phyloP scores from a whole-genome alignment of 2,329 filamentous ascomycete species.

The Aspergillus pseudoterreus region DNA sequence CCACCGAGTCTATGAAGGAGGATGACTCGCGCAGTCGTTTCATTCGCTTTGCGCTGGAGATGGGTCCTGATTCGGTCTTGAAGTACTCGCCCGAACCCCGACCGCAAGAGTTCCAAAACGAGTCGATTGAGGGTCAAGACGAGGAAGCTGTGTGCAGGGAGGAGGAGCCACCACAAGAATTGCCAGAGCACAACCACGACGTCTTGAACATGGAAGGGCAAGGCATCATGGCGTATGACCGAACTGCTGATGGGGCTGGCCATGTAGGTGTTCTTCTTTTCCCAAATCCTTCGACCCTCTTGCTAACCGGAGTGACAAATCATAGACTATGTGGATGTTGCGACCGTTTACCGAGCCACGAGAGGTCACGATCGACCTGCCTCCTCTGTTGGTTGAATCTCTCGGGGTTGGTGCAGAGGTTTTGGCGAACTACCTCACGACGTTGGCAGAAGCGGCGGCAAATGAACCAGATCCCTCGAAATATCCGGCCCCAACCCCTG shows the following conservation, averaged over 20 bases:
- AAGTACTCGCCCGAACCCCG: constrained; percentile 40
- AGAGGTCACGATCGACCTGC: constrained; percentile 94
- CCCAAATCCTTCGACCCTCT: not conserved
- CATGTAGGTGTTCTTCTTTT: constrained; percentile 61
- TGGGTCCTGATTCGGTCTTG: constrained; percentile 67
- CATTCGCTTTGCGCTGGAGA: constrained; percentile 71
- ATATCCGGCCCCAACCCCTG: constrained; percentile 75
- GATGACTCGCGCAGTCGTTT: constrained; percentile 93
- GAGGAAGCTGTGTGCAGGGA: constrained; percentile 24
- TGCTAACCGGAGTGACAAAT: constrained; percentile 22
- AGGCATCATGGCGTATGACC: constrained; percentile 97
- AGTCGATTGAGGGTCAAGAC: constrained; percentile 6
- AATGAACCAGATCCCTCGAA: constrained; percentile 69
- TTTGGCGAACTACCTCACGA: constrained; percentile 87
- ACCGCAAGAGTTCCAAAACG: constrained; percentile 16
- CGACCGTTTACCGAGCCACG: constrained; percentile 82
- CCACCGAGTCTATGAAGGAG: constrained; percentile 82
- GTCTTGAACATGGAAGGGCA: constrained; percentile 85
- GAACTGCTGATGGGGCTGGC: constrained; percentile 77
- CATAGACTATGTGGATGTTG: constrained; percentile 98
- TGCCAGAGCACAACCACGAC: constrained; percentile 45
- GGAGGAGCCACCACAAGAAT: constrained; percentile 37
- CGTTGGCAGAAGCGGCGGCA: constrained; percentile 76
- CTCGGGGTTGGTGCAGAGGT: constrained; percentile 93
- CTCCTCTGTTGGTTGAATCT: constrained; percentile 82